Evolutionary conservation across 257 asterid genomes (phyloP).

Genomic region (Jaltomata sinuosa): DNA sequence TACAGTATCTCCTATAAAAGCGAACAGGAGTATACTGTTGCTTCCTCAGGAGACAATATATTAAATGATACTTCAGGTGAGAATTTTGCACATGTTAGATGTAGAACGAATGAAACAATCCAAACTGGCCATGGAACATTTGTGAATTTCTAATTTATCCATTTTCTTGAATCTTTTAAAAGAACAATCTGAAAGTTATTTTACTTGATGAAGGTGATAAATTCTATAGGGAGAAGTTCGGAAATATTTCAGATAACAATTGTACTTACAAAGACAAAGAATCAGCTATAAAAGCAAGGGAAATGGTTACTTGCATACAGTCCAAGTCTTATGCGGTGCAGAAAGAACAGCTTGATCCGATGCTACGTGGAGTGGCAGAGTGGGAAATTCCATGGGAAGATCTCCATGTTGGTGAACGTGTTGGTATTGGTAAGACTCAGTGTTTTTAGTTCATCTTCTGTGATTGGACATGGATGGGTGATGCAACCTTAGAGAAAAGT

Average conservation of each 20-base stretch:
- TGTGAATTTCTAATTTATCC: background rate
- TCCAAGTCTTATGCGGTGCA: constrained; percentile 24
- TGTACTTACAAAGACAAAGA: constrained; percentile 12
- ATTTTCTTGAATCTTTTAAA: background rate
- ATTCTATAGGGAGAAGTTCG: constrained; percentile 4
- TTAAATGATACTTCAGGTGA: constrained; percentile 24
- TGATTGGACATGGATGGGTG: background rate
- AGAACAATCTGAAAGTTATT: background rate
- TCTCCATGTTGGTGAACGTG: constrained; percentile 94
- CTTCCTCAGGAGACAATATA: constrained; percentile 10
- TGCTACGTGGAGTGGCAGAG: constrained; percentile 70
- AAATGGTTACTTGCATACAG: constrained; percentile 20
- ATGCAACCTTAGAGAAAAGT: background rate
- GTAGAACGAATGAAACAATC: constrained; percentile 23
- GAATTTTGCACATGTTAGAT: constrained; percentile 14
- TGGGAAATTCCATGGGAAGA: constrained; percentile 92
- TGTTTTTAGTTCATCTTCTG: background rate
- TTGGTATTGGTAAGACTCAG: constrained; percentile 75
- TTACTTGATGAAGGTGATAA: constrained; percentile 9
- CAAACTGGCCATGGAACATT: constrained; percentile 9
- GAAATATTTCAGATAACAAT: background rate
- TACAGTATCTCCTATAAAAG: constrained; percentile 10
- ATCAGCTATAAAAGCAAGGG: constrained; percentile 15
- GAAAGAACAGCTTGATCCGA: constrained; percentile 45
- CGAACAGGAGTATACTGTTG: constrained; percentile 15